Evolutionary conservation across 148 eudicot genomes (phyloP), one percentile per base, ranked within the genome.

Genomic region (Diospyros lotus): DNA sequence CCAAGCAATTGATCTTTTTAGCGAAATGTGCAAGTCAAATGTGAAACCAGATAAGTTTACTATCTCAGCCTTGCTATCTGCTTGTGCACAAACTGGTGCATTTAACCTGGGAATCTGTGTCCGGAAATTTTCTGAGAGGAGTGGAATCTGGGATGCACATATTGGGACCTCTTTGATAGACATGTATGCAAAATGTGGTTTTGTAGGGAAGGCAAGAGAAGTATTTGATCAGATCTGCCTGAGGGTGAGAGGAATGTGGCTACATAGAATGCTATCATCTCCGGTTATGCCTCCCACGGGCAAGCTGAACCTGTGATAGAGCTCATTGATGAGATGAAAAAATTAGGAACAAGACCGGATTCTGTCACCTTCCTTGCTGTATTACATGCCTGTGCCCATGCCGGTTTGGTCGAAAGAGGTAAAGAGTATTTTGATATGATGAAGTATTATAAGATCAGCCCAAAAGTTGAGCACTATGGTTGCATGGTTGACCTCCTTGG

Each of bases 131-230:
- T 44, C 66, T 63, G 66, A 63, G 6, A 63, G 12, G 45, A 63
- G 44, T 63, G 66, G 45, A 40, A 63, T 63, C 41, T 63, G 66
- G 66, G 66, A 63, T 63, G 45, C 15, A 3, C 45, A 39, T 63
- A 63, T 63, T 9, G 66, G 66, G 66, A 63, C 66, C 17, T 63
- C 44, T 39, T 41, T 63, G 66, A 9, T 63, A 41, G 66, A 63
- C 66, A 63, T 63, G 66, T 41, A 63, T 63, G 66, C 66, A 63
- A 63, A 63, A 63, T 63, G 66, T 63, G 66, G 66, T 63, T 63
- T 63, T 63, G 11, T 63, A 39, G 3, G 9, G 66, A 63, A 3
- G 66, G 66, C 66, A 40, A 38, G 66, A 63, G 66, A 63, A 39
- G 66, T 63, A 41, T 63, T 63, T 63, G 66, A 63, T 41, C 66